These are phyloP conservation scores for Cenchrus purpureus DNA, from an alignment of 176 grass and related monocot species.

Conservation along the genomic window DNA sequence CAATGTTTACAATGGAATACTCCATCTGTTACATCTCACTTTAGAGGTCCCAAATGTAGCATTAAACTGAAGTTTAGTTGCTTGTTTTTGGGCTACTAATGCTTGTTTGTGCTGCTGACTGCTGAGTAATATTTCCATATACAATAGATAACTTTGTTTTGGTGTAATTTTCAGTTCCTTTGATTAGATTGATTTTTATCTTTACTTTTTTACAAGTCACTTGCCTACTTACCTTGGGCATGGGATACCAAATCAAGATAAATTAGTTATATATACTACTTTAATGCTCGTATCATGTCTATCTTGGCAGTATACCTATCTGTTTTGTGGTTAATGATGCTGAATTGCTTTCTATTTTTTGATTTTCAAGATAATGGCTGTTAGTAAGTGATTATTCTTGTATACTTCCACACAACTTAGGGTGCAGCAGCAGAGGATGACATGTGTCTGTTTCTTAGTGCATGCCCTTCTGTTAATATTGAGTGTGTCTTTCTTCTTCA, in stretches of 20 bases:
- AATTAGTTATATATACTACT: slow-evolving; percentile 13
- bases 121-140: neutral
- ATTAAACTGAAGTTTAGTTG: neutral
- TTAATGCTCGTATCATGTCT: neutral
- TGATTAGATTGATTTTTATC: slow-evolving; percentile 2
- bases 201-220: neutral
- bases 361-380: neutral
- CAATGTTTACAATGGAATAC: neutral
- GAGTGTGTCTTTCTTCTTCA: neutral
- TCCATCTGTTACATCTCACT: neutral
- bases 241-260: neutral
- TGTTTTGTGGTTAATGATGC: neutral
- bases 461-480: slow-evolving; percentile 16
- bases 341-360: neutral
- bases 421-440: neutral
- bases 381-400: neutral
- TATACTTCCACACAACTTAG: neutral
- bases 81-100: neutral
- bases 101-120: neutral
- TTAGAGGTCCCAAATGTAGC: neutral
- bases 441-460: slow-evolving; percentile 15
- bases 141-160: neutral
- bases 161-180: neutral
- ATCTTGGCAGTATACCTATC: neutral
- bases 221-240: neutral